These are phyloP conservation scores for Hirschfeldia incana DNA, from an alignment of 345 rosid species.

Conservation along the genomic window DNA sequence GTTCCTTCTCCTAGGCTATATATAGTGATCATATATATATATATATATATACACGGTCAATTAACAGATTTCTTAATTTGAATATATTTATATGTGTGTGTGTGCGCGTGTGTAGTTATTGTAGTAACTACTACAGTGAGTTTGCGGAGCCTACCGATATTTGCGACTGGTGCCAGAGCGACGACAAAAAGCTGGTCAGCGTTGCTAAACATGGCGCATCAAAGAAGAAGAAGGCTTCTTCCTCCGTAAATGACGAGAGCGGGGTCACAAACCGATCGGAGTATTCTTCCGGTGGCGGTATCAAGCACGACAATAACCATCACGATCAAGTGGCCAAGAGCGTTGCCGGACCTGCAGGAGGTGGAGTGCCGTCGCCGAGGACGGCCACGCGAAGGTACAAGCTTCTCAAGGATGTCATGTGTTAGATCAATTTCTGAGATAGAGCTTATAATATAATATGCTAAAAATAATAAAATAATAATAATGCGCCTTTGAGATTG, in stretches of 20 bases:
- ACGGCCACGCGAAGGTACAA: conserved; percentile 88
- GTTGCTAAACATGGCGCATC: conserved; percentile 39
- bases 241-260: conserved; percentile 25
- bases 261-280: conserved; percentile 52
- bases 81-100: neutral
- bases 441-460: neutral
- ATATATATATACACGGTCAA: neutral
- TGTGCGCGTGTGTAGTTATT: conserved; percentile 47
- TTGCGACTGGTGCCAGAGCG: conserved; percentile 91
- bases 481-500: neutral
- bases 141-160: conserved; percentile 51
- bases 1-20: neutral
- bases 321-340: conserved; percentile 38
- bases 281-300: conserved; percentile 49
- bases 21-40: conserved; percentile 1
- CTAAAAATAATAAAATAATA: neutral
- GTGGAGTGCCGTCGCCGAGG: conserved; percentile 70
- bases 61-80: neutral
- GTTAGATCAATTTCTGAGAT: conserved; percentile 28
- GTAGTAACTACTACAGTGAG: conserved; percentile 82
- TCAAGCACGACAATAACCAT: conserved; percentile 52
- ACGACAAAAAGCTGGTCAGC: conserved; percentile 44
- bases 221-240: conserved; percentile 43
- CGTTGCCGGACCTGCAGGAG: conserved; percentile 45
- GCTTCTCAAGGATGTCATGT: conserved; percentile 99